Evolutionary conservation across 2,329 filamentous ascomycete species (phyloP), one percentile per base, ranked within the genome.

Genomic region (Cytospora piceae): DNA sequence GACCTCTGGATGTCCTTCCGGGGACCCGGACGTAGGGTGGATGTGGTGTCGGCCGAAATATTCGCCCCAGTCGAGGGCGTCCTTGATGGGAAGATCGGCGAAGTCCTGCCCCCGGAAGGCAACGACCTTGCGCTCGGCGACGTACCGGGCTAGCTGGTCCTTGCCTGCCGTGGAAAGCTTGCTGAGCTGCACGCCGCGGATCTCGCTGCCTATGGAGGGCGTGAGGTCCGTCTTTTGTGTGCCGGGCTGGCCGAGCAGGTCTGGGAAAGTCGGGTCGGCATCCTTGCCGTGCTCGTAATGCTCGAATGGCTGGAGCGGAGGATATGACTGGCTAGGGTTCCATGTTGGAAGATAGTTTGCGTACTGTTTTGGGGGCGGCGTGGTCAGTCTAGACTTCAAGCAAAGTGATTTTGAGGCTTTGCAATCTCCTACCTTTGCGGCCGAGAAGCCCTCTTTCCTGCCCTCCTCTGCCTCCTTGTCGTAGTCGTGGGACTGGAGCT

Each of bases 41-140:
- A 92, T 90, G 77, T 93, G 90, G 72, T 91, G 92, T 57, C 75
- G 73, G 53, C 76, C 76, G 64, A 77, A 77, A 77, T 92, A 92
- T 64, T 83, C 81, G 32, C 85, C 89, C 69, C 86, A 86, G 29
- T 89, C 83, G 32, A 91, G 80, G 1, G 87, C 88, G 56, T 89
- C 80, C 59, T 85, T 77, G 70, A 92, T 90, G 7, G 87, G 83
- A 49, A 90, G 78, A 68, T 88, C 80, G 46, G 83, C 83, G 69
- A 87, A 84, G 72, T 91, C 87, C 74, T 92, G 90, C 70, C 89
- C 83, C 20, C 88, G 86, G 82, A 92, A 91, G 37, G 86, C 84
- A 22, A 90, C 88, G 15, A 91, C 88, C 72, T 90, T 90, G 73
- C 87, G 85, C 77, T 91, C 82, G 14, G 89, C 86, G 22, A 91